Conservation (phyloP, 2,329 filamentous ascomycete species). For the Colletotrichum sidae region DNA sequence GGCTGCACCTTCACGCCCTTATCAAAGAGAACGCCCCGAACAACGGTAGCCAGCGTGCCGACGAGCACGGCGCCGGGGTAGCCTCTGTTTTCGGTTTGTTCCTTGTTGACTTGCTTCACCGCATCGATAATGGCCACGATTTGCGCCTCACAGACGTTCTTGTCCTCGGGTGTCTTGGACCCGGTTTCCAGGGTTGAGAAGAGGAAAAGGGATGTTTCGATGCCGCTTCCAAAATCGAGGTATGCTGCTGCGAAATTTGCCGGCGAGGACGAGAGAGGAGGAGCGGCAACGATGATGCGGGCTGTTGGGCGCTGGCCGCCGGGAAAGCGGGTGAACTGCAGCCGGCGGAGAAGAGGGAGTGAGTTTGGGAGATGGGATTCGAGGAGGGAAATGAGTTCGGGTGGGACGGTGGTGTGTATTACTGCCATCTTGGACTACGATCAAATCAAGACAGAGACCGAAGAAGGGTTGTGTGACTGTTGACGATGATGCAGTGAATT, state of each 20-base stretch:
- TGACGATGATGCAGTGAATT: no score
- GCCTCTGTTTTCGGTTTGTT: slow-evolving; percentile 38
- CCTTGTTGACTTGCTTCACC: slow-evolving; percentile 43
- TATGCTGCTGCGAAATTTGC: slow-evolving; percentile 66
- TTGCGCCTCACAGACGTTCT: slow-evolving; percentile 46
- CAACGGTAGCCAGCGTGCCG: slow-evolving; percentile 48
- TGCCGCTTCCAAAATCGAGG: slow-evolving; percentile 68
- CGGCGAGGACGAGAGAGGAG: not conserved
- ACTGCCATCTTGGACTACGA: slow-evolving; percentile 9
- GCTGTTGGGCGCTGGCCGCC: slow-evolving; percentile 55
- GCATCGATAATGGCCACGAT: slow-evolving; percentile 47
- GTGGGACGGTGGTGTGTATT: slow-evolving; percentile 46
- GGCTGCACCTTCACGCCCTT: slow-evolving; percentile 40
- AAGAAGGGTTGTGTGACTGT: no score
- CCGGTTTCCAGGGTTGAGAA: slow-evolving; percentile 64
- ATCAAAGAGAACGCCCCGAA: slow-evolving; percentile 32
- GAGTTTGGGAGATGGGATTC: slow-evolving; percentile 65
- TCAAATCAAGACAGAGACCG: no score
- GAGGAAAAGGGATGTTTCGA: slow-evolving; percentile 74
- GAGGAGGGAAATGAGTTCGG: slow-evolving; percentile 60
- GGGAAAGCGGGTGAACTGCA: slow-evolving; percentile 66
- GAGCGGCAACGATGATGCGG: slow-evolving; percentile 54
- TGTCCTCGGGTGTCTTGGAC: slow-evolving; percentile 31
- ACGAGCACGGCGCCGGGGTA: slow-evolving; percentile 49
- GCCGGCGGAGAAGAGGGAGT: slow-evolving; percentile 70